Percentiles rank a stretch among this genome's conserved stretches.
These are phyloP conservation scores for Camillea tinctor DNA, from an alignment of 2,329 filamentous ascomycete genomes.

Conservation along the genomic window DNA sequence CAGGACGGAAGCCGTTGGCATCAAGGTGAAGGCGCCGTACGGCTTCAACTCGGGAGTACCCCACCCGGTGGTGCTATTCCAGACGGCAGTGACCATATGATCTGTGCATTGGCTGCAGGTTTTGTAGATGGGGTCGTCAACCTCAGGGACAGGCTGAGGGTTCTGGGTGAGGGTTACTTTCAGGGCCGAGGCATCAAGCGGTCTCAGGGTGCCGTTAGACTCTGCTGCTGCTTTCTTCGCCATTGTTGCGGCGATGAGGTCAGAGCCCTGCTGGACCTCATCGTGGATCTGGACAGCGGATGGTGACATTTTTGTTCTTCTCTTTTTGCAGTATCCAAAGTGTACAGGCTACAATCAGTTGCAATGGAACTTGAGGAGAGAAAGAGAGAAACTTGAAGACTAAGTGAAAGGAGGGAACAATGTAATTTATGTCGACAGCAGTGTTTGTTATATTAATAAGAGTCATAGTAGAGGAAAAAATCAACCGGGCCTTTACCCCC, in stretches of 20 bases:
- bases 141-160: not conserved
- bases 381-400: too few relatives aligned
- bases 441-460: not conserved
- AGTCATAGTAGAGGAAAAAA: not conserved
- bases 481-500: not conserved
- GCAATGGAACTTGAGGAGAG: too few relatives aligned
- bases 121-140: not conserved
- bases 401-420: not conserved
- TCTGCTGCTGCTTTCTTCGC: not conserved
- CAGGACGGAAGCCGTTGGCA: conserved; percentile 76
- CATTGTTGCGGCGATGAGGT: not conserved
- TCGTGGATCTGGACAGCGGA: not conserved
- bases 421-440: not conserved
- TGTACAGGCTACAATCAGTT: not conserved
- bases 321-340: not conserved
- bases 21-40: conserved; percentile 73
- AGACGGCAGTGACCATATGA: conserved; percentile 58
- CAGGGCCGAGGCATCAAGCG: not conserved
- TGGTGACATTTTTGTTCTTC: not conserved
- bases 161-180: not conserved
- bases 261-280: not conserved
- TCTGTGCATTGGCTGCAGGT: not conserved
- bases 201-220: not conserved
- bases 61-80: conserved; percentile 69
- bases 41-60: conserved; percentile 69